Percentiles rank a stretch among this genome's conserved stretches.
Evolutionary conservation across 768 basidiomycete species (phyloP).

Genomic region (Hypsizygus marmoreus): DNA sequence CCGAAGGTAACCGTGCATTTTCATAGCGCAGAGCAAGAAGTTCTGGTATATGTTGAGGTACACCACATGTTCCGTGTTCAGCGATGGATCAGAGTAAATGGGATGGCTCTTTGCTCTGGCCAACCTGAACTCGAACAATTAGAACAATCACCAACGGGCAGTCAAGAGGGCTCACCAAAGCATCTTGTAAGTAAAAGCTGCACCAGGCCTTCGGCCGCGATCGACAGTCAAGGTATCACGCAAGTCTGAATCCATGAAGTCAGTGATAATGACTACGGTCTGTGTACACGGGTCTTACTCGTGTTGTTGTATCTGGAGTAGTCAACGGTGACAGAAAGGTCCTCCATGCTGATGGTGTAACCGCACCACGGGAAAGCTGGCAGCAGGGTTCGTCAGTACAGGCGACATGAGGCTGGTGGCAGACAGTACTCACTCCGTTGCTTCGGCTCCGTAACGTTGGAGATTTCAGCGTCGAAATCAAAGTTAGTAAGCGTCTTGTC

Average conservation of each 20-base stretch:
- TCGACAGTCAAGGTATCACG: conserved; percentile 72
- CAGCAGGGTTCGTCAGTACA: background rate
- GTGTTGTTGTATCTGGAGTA: conserved; percentile 66
- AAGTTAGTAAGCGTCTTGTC: conserved; percentile 94
- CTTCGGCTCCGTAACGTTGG: conserved; percentile 52
- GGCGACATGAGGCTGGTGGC: background rate
- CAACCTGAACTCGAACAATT: conserved; percentile 41
- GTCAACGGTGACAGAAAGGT: conserved; percentile 80
- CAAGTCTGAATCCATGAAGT: conserved; percentile 36
- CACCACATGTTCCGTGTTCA: conserved; percentile 65
- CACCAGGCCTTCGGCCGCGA: conserved; percentile 63
- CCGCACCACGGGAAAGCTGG: conserved; percentile 96
- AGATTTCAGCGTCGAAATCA: conserved; percentile 54
- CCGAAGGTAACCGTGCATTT: conserved; percentile 81
- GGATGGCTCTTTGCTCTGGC: conserved; percentile 76
- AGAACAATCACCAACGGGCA: background rate
- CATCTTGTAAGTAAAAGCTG: conserved; percentile 71
- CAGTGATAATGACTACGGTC: background rate
- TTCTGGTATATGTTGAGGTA: conserved; percentile 87
- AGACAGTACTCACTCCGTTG: conserved; percentile 37
- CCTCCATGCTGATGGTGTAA: conserved; percentile 69
- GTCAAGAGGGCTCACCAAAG: conserved; percentile 52
- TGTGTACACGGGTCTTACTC: conserved; percentile 42
- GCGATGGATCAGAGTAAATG: conserved; percentile 72
- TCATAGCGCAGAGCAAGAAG: conserved; percentile 80